Percentiles rank a stretch among this genome's conserved stretches.
Conservation (phyloP, 345 rosid species). For the Syzygium grande region DNA sequence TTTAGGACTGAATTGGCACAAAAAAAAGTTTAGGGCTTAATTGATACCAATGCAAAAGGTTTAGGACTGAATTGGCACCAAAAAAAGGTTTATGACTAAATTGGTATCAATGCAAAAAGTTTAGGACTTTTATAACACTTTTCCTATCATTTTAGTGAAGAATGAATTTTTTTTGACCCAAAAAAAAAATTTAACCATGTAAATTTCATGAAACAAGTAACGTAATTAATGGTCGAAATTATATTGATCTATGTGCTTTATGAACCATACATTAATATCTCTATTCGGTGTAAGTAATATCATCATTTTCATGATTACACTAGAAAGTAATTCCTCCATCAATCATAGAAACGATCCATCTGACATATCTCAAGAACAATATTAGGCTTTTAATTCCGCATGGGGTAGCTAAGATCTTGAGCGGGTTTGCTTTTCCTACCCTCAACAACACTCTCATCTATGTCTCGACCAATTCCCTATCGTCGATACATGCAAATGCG, state of each 20-base stretch:
- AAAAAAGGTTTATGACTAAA: no score
- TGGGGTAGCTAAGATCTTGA: neutral
- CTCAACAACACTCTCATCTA: neutral
- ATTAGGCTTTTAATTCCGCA: neutral
- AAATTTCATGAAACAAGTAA: neutral
- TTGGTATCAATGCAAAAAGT: no score
- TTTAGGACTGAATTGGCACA: no score
- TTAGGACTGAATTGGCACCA: no score
- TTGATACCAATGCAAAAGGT: no score
- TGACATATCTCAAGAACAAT: neutral
- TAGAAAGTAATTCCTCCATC: neutral
- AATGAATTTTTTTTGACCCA: no score
- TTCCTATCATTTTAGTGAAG: no score
- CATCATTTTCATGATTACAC: neutral
- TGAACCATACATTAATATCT: neutral
- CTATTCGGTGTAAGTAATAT: neutral
- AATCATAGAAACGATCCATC: neutral
- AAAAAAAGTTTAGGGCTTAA: no score
- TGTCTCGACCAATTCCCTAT: neutral
- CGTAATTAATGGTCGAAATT: neutral
- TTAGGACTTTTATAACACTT: no score
- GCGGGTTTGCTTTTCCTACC: neutral
- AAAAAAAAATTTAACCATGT: neutral
- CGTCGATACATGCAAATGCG: neutral
- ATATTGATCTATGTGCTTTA: neutral